Evolutionary conservation across 176 grass and related monocot genomes (phyloP).

Genomic region (Puccinellia tenuiflora): DNA sequence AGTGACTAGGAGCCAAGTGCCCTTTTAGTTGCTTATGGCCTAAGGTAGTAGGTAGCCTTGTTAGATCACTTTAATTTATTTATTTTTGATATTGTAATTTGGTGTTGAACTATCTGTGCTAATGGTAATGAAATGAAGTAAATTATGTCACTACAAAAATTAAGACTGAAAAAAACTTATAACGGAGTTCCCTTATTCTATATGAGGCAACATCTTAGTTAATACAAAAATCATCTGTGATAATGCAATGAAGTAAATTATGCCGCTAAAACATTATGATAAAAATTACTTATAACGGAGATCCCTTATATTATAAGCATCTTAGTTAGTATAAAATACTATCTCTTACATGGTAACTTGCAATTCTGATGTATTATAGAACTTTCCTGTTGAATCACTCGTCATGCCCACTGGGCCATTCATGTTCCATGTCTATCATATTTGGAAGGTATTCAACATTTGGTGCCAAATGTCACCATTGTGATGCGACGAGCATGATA

Average conservation of each 20-base stretch:
- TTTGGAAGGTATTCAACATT: background rate
- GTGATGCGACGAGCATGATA: background rate
- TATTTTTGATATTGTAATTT: slow-evolving; percentile 5
- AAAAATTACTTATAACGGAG: background rate
- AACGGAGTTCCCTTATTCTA: background rate
- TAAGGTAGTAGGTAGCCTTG: slow-evolving; percentile 6
- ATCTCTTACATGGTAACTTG: background rate
- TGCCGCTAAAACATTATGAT: background rate
- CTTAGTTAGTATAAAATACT: background rate
- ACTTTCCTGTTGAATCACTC: background rate
- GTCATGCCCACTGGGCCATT: background rate
- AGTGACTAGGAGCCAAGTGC: slow-evolving; percentile 21
- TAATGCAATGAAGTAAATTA: slow-evolving; percentile 2
- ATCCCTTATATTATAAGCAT: background rate
- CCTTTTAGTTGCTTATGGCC: slow-evolving; percentile 33
- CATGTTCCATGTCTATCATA: background rate
- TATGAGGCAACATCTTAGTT: background rate
- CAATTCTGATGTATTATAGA: background rate
- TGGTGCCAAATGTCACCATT: background rate
- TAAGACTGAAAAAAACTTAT: background rate
- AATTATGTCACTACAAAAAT: background rate
- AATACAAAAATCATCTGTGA: background rate
- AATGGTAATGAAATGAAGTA: slow-evolving; percentile 3
- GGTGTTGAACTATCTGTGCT: slow-evolving; percentile 15
- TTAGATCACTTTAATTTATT: background rate